Conservation (phyloP, 208 protist genomes). For the Leishmania arabica region DNA sequence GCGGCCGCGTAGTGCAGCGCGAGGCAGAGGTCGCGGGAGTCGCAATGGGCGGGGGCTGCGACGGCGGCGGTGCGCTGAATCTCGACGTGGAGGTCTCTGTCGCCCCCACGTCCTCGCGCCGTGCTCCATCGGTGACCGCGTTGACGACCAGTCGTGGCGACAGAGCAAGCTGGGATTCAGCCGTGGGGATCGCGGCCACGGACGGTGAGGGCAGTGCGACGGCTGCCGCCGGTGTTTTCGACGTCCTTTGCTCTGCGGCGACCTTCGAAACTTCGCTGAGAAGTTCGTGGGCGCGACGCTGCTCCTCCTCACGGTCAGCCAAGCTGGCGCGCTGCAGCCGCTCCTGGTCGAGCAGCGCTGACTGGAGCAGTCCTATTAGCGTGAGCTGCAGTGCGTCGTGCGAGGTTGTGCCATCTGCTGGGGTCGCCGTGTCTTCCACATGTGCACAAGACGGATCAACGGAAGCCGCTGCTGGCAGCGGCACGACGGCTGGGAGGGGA, state of each 20-base stretch:
- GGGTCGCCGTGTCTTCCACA: neutral
- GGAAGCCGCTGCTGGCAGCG: neutral
- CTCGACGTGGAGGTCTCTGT: neutral
- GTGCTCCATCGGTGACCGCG: neutral
- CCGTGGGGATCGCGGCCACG: neutral
- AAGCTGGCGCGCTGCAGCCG: constrained; percentile 11
- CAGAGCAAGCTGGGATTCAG: neutral
- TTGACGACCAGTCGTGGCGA: neutral
- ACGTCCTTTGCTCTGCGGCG: neutral
- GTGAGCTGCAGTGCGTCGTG: neutral
- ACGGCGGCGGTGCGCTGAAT: neutral
- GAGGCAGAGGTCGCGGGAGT: neutral
- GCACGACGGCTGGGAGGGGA: neutral
- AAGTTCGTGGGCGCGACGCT: constrained; percentile 12
- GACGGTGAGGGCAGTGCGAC: neutral
- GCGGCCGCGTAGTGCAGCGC: neutral
- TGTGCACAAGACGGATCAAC: neutral
- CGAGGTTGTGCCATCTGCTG: neutral
- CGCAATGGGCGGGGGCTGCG: neutral
- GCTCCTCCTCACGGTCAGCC: constrained; percentile 28
- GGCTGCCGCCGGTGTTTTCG: neutral
- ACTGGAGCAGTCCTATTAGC: constrained; percentile 4
- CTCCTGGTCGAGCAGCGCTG: constrained; percentile 11
- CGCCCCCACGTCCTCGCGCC: neutral
- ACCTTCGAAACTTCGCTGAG: neutral